Evolutionary conservation across 345 rosid species (phyloP).

Genomic region (Dipteronia sinensis): DNA sequence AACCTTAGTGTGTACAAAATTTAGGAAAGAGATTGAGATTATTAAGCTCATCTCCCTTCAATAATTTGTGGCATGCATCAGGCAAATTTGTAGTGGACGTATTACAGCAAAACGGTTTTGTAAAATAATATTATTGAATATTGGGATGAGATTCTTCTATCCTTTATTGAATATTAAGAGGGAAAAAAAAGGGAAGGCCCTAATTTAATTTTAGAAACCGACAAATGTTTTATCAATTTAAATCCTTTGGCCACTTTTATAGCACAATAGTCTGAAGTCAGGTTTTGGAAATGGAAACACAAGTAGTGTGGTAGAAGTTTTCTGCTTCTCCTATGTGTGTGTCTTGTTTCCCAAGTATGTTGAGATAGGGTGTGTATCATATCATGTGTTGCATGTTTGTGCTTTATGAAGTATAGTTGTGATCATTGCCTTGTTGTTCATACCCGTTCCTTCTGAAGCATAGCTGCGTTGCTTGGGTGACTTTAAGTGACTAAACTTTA

Average conservation of each 20-base stretch:
- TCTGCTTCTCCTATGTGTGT: background rate
- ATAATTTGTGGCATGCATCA: background rate
- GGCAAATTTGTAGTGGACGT: background rate
- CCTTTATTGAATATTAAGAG: background rate
- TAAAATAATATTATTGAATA: background rate
- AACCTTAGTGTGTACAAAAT: background rate
- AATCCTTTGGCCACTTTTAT: too few species aligned
- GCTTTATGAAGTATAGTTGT: background rate
- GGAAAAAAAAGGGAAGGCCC: background rate
- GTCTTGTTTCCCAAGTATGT: background rate
- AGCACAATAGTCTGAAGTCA: background rate
- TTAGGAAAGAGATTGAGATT: background rate
- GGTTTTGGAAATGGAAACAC: background rate
- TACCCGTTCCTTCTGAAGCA: background rate
- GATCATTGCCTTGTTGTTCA: background rate
- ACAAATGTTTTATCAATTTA: background rate
- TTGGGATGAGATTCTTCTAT: background rate
- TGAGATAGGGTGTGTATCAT: background rate
- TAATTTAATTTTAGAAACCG: too few species aligned
- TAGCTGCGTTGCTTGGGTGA: background rate
- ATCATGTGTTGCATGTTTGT: background rate
- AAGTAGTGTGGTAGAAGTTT: background rate
- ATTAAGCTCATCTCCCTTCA: background rate
- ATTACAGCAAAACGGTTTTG: background rate
- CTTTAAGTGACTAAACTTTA: too few species aligned